Conservation (phyloP, 139 green algal genomes). For the Diplosphaera chodatii region DNA sequence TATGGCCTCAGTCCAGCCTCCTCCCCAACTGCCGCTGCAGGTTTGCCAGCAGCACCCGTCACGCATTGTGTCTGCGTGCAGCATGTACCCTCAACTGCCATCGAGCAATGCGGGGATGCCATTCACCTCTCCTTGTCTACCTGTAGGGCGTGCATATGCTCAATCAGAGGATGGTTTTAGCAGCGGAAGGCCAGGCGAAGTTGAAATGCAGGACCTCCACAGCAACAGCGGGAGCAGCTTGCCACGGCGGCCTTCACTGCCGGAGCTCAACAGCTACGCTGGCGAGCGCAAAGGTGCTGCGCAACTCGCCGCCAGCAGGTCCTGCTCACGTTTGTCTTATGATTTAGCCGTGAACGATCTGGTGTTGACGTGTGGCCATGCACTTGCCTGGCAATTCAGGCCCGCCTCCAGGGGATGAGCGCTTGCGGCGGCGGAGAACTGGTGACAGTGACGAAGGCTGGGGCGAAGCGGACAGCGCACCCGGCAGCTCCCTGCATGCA, state of each 20-base stretch:
- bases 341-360: too few species aligned
- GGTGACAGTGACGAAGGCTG: not conserved
- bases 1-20: conserved; percentile 22
- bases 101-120: too few species aligned
- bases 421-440: conserved; percentile 11
- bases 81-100: too few species aligned
- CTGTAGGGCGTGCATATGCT: conserved; percentile 7
- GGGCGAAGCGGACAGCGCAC: not conserved
- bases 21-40: conserved; percentile 1
- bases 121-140: not conserved
- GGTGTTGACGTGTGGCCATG: too few species aligned
- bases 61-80: too few species aligned
- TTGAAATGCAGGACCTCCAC: not conserved
- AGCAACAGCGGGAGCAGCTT: not conserved
- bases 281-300: not conserved
- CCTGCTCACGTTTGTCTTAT: too few species aligned
- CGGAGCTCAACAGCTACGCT: not conserved
- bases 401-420: conserved; percentile 6
- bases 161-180: not conserved
- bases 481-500: not conserved
- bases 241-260: not conserved
- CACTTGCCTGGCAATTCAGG: not conserved
- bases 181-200: not conserved
- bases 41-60: too few species aligned
- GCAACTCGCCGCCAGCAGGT: too few species aligned